These are phyloP conservation scores for Nicotiana tomentosiformis DNA, from an alignment of 257 asterid genomes.

Conservation along the genomic window DNA sequence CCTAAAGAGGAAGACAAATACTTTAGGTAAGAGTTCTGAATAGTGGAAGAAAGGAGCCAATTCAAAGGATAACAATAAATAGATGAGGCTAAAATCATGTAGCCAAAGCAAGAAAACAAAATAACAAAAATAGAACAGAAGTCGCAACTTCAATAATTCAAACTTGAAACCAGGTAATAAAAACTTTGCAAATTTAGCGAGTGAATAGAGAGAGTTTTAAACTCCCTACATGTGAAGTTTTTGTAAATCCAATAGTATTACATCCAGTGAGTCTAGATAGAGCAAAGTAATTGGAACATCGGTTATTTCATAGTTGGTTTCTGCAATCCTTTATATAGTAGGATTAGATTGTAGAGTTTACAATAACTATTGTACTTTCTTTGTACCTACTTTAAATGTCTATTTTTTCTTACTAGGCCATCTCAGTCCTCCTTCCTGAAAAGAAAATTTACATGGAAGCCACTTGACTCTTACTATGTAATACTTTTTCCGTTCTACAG, in stretches of 20 bases:
- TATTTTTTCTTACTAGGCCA: neutral
- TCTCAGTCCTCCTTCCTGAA: neutral
- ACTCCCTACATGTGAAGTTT: neutral
- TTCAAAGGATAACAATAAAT: neutral
- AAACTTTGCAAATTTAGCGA: neutral
- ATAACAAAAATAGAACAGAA: neutral
- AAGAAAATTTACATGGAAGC: neutral
- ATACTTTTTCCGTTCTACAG: neutral
- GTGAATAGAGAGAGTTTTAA: neutral
- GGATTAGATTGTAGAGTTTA: no score
- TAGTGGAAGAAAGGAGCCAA: neutral
- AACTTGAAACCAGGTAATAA: neutral
- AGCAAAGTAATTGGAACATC: no score
- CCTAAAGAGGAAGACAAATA: slow-evolving; percentile 31
- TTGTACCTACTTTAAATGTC: neutral
- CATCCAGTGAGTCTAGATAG: no score
- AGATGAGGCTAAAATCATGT: neutral
- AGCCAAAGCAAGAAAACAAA: neutral
- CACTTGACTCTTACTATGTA: neutral
- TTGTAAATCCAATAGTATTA: neutral
- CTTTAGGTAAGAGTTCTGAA: neutral
- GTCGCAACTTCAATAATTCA: neutral
- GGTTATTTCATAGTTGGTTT: no score
- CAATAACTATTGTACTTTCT: neutral
- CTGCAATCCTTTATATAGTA: no score